Percentiles rank a stretch among this genome's conserved stretches.
Evolutionary conservation across 768 basidiomycete genomes (phyloP).

Genomic region (Cystobasidium ongulense): DNA sequence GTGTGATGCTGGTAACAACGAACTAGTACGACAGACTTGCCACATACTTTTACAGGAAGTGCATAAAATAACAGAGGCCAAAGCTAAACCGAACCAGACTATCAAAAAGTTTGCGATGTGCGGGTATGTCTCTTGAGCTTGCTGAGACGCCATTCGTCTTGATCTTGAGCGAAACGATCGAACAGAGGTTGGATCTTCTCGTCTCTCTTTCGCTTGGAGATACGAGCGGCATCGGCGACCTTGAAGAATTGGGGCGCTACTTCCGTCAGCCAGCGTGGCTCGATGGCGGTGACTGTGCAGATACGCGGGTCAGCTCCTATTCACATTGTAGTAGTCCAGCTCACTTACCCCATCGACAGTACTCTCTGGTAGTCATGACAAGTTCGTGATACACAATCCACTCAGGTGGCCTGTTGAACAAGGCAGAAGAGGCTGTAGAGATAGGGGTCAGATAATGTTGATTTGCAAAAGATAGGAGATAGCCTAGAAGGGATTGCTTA

Average conservation of each 20-base stretch:
- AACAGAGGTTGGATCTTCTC: conserved; percentile 77
- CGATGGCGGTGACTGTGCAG: conserved; percentile 69
- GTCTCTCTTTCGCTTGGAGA: conserved; percentile 88
- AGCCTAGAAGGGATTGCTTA: not conserved
- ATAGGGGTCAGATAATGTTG: conserved; percentile 51
- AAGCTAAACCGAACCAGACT: not conserved
- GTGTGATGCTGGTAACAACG: not conserved
- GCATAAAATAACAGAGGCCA: not conserved
- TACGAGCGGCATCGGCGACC: conserved; percentile 94
- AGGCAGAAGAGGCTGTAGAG: conserved; percentile 58
- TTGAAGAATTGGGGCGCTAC: conserved; percentile 98
- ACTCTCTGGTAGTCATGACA: conserved; percentile 91
- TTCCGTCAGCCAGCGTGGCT: conserved; percentile 97
- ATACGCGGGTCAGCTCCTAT: not conserved
- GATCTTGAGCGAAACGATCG: conserved; percentile 53
- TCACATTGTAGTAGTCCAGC: not conserved
- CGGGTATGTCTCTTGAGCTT: conserved; percentile 85
- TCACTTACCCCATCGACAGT: conserved; percentile 53
- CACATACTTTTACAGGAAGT: not conserved
- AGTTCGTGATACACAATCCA: conserved; percentile 95
- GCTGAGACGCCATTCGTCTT: conserved; percentile 68
- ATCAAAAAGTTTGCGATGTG: conserved; percentile 89
- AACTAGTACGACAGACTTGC: not conserved
- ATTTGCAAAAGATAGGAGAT: not conserved
- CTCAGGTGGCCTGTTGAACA: conserved; percentile 94